Evolutionary conservation across 2,329 filamentous ascomycete species (phyloP).

Genomic region (Talaromyces sp.): DNA sequence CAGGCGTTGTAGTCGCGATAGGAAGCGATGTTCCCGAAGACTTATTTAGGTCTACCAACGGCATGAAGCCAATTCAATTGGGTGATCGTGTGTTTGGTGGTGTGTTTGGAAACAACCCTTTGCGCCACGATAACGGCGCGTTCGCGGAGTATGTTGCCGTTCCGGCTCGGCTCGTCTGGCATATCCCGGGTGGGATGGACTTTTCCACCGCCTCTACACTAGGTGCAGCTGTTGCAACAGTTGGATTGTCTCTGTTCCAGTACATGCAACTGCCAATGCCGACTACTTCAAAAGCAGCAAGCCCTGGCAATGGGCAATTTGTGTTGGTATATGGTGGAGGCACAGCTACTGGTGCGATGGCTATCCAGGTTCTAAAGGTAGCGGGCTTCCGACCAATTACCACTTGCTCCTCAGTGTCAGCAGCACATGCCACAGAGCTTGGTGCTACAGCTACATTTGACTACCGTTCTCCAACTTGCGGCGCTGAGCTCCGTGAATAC

Average conservation of each 20-base stretch:
- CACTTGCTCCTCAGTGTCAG: neutral
- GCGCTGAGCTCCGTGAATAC: conserved; percentile 30
- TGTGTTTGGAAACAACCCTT: conserved; percentile 23
- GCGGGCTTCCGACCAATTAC: neutral
- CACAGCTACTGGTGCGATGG: neutral
- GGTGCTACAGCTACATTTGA: conserved; percentile 46
- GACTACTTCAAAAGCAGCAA: neutral
- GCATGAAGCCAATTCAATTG: conserved; percentile 7
- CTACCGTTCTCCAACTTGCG: conserved; percentile 33
- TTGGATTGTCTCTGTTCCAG: neutral
- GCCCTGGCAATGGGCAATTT: neutral
- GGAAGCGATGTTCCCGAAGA: neutral
- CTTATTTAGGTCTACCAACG: neutral
- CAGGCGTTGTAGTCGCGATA: neutral
- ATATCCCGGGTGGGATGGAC: conserved; percentile 23
- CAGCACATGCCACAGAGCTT: conserved; percentile 27
- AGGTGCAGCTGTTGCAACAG: conserved; percentile 19
- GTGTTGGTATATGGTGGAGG: conserved; percentile 1
- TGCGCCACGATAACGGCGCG: conserved; percentile 22
- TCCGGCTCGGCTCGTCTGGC: conserved; percentile 22
- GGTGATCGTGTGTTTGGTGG: conserved; percentile 32
- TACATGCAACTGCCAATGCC: neutral
- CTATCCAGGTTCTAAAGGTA: conserved; percentile 17
- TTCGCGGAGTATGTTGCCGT: conserved; percentile 31
- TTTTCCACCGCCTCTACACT: conserved; percentile 27